phyloP scores from a whole-genome alignment of 2,329 filamentous ascomycete species.

The Coniochaeta sp. region DNA sequence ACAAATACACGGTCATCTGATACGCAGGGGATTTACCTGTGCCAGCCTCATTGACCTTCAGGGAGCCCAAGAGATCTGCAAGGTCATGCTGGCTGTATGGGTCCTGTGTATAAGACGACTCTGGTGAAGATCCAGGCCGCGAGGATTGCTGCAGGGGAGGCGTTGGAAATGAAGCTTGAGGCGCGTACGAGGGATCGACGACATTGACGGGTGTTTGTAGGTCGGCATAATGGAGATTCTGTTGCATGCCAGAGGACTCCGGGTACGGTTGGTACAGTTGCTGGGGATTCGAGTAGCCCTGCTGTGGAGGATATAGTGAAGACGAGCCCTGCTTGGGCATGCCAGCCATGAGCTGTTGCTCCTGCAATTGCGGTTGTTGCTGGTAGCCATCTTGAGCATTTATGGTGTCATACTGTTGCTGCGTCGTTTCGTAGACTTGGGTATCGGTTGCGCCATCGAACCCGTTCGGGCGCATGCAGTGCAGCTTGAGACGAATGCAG shows the following conservation, averaged over 20 bases:
- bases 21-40: conserved; percentile 55
- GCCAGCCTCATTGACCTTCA: conserved; percentile 82
- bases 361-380: conserved; percentile 24
- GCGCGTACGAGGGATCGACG: conserved; percentile 44
- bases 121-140: conserved; percentile 33
- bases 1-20: neutral
- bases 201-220: conserved; percentile 41
- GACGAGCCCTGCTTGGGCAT: conserved; percentile 29
- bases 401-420: conserved; percentile 30
- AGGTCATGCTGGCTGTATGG: conserved; percentile 65
- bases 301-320: conserved; percentile 41
- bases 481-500: conserved; percentile 84
- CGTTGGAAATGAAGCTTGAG: conserved; percentile 45
- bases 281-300: conserved; percentile 38
- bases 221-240: conserved; percentile 46
- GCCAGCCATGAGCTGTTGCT: conserved; percentile 34
- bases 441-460: conserved; percentile 53
- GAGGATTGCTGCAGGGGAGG: conserved; percentile 39
- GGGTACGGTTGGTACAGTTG: conserved; percentile 41
- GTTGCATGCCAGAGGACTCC: conserved; percentile 35
- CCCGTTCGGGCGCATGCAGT: conserved; percentile 84
- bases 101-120: conserved; percentile 53
- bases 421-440: conserved; percentile 43
- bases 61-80: conserved; percentile 72
- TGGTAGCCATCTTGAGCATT: conserved; percentile 38